Evolutionary conservation across 2,329 filamentous ascomycete genomes (phyloP), one percentile per base, ranked within the genome.

Genomic region (Dryadomyces quercus-mongolicae): DNA sequence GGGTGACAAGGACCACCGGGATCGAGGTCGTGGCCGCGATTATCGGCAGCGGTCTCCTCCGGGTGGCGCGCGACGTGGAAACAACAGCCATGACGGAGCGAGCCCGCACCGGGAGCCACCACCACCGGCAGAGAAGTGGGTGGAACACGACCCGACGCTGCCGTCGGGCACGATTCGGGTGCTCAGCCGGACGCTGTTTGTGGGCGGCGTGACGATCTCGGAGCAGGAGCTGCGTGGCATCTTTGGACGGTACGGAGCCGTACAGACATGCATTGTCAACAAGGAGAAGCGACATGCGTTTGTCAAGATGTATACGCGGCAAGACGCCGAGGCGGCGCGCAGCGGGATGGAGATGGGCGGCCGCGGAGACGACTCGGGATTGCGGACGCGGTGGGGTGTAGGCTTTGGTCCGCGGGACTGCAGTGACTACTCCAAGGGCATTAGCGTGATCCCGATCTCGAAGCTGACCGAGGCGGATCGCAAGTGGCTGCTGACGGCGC

Each of bases 211-310:
- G 59, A 94, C 85, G 77, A 85, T 81, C 56, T 84, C 86, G 7
- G 92, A 98, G 69, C 74, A 78, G 55, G 90, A 97, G 66, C 77
- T 98, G 53, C 84, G 90, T 53, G 73, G 73, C 51, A 82, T 95
- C 47, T 98, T 98, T 68, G 76, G 74, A 63, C 82, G 82, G 48
- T 95, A 84, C 65, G 93, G 93, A 56, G 76, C 84, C 53, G 93
- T 98, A 4, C 93, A 98, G 69, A 96, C 92, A 1, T 97, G 92
- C 70, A 98, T 98, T 60, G 91, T 96, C 61, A 97, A 98, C 72
- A 86, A 89, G 64, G 93, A 98, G 65, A 98, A 97, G 72, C 87
- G 93, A 18, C 93, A 98, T 69, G 93, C 93, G 6, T 98, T 98
- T 67, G 92, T 98, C 64, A 98, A 98, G 72, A 98, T 98, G 93